phyloP scores from a whole-genome alignment of 208 protist species.

The Strigomonas culicis region DNA sequence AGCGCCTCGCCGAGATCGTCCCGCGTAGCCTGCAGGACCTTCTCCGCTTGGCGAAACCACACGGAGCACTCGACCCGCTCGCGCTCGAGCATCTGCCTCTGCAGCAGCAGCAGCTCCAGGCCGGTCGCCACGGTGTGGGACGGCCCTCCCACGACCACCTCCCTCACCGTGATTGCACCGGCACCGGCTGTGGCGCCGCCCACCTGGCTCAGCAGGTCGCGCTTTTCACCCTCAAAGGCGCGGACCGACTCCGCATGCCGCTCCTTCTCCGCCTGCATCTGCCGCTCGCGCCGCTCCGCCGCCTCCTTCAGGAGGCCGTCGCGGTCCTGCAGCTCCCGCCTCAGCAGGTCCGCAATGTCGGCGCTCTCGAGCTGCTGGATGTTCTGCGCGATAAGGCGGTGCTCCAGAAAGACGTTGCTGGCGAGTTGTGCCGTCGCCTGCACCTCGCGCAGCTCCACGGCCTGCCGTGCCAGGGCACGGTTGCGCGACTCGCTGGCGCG shows the following conservation, averaged over 20 bases:
- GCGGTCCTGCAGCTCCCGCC: not conserved
- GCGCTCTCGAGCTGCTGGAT: not conserved
- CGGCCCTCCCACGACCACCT: no score
- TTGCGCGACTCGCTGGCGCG: slow-evolving; percentile 11
- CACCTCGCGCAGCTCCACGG: slow-evolving; percentile 23
- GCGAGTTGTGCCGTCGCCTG: slow-evolving; percentile 27
- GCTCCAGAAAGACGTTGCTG: slow-evolving; percentile 23
- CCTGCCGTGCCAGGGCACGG: slow-evolving; percentile 21
- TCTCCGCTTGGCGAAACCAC: not conserved
- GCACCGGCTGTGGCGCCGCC: no score
- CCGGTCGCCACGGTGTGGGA: no score
- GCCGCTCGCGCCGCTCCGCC: not conserved
- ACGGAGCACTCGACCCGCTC: not conserved
- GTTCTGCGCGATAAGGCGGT: not conserved
- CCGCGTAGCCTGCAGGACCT: not conserved
- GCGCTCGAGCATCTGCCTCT: not conserved
- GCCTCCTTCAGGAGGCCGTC: not conserved
- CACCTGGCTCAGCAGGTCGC: not conserved
- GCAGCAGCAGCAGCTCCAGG: not conserved
- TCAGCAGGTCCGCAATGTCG: not conserved
- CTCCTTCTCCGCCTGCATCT: not conserved
- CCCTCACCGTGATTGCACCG: no score
- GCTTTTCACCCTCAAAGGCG: not conserved
- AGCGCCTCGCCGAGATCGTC: not conserved
- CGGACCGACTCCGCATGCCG: not conserved